Conservation (phyloP, 495 filamentous ascomycete genomes). For the Hypomontagnella submonticulosa region DNA sequence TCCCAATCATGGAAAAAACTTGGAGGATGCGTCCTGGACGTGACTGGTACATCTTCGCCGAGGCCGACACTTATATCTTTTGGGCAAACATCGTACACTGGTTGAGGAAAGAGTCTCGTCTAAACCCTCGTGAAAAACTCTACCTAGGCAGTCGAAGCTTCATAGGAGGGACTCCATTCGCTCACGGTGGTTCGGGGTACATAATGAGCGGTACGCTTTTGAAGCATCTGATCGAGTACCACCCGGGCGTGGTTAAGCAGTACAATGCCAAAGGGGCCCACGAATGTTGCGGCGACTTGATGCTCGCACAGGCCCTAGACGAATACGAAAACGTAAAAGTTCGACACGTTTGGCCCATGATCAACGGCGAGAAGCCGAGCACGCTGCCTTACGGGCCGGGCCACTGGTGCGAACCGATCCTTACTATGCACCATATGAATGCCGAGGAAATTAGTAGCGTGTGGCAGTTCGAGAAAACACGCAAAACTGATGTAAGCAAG, state of each 20-base stretch:
- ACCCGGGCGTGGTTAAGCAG: conserved; percentile 47
- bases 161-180: conserved; percentile 52
- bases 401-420: conserved; percentile 67
- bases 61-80: conserved; percentile 73
- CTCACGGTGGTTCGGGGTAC: conserved; percentile 63
- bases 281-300: conserved; percentile 62
- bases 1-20: conserved; percentile 70
- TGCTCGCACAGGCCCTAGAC: conserved; percentile 56
- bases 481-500: conserved; percentile 48
- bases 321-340: conserved; percentile 53
- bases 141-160: conserved; percentile 68
- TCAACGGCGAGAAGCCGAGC: conserved; percentile 61
- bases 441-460: conserved; percentile 51
- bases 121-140: conserved; percentile 59
- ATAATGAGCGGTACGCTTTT: conserved; percentile 60
- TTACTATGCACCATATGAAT: conserved; percentile 65
- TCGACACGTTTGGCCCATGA: conserved; percentile 62
- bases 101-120: conserved; percentile 52
- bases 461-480: conserved; percentile 52
- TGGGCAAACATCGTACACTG: conserved; percentile 72
- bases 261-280: conserved; percentile 52
- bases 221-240: conserved; percentile 48
- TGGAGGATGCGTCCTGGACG: conserved; percentile 60
- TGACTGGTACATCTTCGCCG: conserved; percentile 76
- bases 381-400: conserved; percentile 54